phyloP scores from a whole-genome alignment of 257 asterid species.

The Solanum tacnaense region DNA sequence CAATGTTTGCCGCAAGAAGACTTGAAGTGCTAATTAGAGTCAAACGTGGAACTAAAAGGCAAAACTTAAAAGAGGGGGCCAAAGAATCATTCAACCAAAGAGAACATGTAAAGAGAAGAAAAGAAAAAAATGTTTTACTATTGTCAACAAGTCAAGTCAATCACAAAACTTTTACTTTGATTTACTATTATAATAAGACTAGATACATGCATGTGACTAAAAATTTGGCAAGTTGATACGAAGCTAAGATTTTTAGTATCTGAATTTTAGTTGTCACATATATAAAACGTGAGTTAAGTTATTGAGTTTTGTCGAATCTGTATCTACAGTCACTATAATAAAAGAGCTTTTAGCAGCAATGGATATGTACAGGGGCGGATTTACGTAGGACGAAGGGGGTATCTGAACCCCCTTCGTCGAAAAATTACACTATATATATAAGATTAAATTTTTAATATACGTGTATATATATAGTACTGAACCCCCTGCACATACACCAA shows the following conservation, averaged over 20 bases:
- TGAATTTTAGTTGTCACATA: too few relatives aligned
- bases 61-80: neutral
- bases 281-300: neutral
- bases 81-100: neutral
- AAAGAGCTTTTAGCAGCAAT: too few relatives aligned
- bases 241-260: neutral
- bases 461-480: too few relatives aligned
- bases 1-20: neutral
- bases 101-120: neutral
- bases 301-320: accelerated
- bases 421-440: too few relatives aligned
- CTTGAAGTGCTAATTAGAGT: neutral
- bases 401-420: too few relatives aligned
- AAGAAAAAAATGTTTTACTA: neutral
- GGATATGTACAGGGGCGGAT: too few relatives aligned
- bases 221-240: neutral
- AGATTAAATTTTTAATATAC: too few relatives aligned
- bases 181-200: neutral
- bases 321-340: neutral
- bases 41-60: neutral
- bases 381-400: too few relatives aligned
- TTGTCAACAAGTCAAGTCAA: neutral
- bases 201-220: neutral
- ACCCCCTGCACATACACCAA: too few relatives aligned
- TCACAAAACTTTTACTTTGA: neutral